Evolutionary conservation across 1,284 basidiomycete species (phyloP).

Genomic region (Rhodotorula glutinis): DNA sequence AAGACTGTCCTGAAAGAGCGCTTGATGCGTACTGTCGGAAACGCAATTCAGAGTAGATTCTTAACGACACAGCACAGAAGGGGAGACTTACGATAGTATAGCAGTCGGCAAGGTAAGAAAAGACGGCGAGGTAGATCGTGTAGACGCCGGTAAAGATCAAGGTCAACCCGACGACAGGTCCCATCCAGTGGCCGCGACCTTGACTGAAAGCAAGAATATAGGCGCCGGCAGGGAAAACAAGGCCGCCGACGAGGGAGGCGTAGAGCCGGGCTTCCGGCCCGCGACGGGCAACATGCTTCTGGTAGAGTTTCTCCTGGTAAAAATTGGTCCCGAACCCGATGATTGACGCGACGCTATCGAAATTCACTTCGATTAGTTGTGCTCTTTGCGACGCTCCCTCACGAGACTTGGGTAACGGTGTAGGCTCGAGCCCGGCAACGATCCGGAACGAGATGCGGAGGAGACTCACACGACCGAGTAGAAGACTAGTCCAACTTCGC

Average conservation of each 20-base stretch:
- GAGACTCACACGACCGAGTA: constrained; percentile 18
- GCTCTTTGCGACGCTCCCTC: too few species aligned
- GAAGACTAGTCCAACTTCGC: constrained; percentile 35
- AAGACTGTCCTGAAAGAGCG: constrained; percentile 39
- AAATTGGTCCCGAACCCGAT: constrained; percentile 29
- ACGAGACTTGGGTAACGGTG: too few species aligned
- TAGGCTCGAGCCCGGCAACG: too few species aligned
- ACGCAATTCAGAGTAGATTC: not conserved
- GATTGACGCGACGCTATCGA: constrained; percentile 12
- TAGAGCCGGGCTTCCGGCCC: constrained; percentile 74
- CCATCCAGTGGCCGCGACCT: constrained; percentile 37
- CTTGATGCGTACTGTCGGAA: constrained; percentile 44
- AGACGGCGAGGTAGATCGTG: constrained; percentile 45
- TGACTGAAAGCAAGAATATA: constrained; percentile 37
- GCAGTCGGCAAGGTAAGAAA: constrained; percentile 23
- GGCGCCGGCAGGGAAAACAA: constrained; percentile 49
- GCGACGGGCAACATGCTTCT: constrained; percentile 52
- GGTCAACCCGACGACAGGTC: constrained; percentile 43
- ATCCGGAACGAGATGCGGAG: too few species aligned
- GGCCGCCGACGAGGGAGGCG: constrained; percentile 61
- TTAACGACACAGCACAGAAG: not conserved
- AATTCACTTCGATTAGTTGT: too few species aligned
- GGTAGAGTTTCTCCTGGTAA: constrained; percentile 51
- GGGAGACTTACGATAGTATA: constrained; percentile 42
- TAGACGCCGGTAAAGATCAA: constrained; percentile 36